Percentiles rank a stretch among this genome's conserved stretches.
These are phyloP conservation scores for Clonostachys sp. DNA, from an alignment of 2,329 filamentous ascomycete genomes.

Conservation along the genomic window DNA sequence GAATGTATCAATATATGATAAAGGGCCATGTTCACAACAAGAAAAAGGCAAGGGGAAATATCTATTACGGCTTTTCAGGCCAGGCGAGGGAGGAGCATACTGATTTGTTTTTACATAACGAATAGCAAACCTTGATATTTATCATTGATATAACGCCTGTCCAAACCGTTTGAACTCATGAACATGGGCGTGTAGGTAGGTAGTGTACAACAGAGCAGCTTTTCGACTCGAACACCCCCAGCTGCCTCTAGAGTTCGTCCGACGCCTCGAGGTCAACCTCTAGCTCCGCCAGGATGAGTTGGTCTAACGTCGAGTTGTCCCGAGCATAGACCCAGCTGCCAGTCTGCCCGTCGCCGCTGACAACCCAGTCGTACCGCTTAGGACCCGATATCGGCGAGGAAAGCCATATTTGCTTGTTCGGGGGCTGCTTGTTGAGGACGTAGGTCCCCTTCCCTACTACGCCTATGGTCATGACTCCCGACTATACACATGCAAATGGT, in stretches of 20 bases:
- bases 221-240: background rate
- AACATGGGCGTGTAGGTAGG: background rate
- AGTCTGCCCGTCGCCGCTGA: constrained; percentile 63
- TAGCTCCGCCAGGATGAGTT: constrained; percentile 72
- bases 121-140: background rate
- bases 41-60: too few relatives aligned
- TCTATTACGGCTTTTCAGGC: too few relatives aligned
- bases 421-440: constrained; percentile 97
- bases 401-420: constrained; percentile 97
- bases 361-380: constrained; percentile 89
- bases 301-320: constrained; percentile 72
- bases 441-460: constrained; percentile 72
- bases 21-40: too few relatives aligned
- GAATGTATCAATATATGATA: too few relatives aligned
- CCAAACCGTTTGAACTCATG: background rate
- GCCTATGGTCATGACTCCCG: constrained; percentile 77
- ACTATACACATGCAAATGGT: constrained; percentile 40
- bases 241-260: constrained; percentile 12
- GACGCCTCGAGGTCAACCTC: constrained; percentile 53
- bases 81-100: too few relatives aligned
- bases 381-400: constrained; percentile 87
- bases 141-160: background rate
- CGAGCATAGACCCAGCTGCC: constrained; percentile 86
- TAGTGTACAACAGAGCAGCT: background rate
- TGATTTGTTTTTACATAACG: background rate